Evolutionary conservation across 768 basidiomycete species (phyloP).

Genomic region (Naganishia randhawae): DNA sequence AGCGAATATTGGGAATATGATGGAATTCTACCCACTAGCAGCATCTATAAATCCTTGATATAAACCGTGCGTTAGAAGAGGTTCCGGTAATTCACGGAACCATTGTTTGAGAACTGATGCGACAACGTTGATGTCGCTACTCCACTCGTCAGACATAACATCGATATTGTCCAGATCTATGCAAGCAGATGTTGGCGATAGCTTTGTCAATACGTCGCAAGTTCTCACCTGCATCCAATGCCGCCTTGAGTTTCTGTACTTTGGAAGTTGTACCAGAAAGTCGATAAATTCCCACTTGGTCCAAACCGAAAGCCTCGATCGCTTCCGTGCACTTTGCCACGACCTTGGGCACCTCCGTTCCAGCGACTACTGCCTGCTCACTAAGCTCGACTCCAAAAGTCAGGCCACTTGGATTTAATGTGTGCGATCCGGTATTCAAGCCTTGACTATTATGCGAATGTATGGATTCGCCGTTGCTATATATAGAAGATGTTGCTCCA

Average conservation of each 20-base stretch:
- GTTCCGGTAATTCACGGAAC: constrained; percentile 93
- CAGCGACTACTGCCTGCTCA: constrained; percentile 89
- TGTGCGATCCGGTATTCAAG: neutral
- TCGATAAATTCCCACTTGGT: constrained; percentile 84
- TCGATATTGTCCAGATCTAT: constrained; percentile 81
- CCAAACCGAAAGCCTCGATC: constrained; percentile 83
- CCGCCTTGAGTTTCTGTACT: constrained; percentile 73
- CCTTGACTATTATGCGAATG: constrained; percentile 11
- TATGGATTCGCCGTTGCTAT: constrained; percentile 8
- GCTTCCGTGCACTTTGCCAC: constrained; percentile 83
- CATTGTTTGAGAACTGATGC: constrained; percentile 92
- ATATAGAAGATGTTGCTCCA: constrained; percentile 14
- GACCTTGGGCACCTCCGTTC: constrained; percentile 79
- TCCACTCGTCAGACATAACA: constrained; percentile 83
- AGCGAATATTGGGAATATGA: neutral
- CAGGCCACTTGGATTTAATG: constrained; percentile 29
- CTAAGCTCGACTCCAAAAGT: constrained; percentile 90
- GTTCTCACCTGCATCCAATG: constrained; percentile 72
- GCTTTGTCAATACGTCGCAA: neutral
- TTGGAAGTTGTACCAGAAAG: constrained; percentile 86
- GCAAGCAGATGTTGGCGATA: neutral
- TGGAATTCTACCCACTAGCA: constrained; percentile 59
- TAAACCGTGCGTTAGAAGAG: constrained; percentile 73
- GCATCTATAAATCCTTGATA: constrained; percentile 94
- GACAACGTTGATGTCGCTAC: constrained; percentile 90